Evolutionary conservation across 2,329 filamentous ascomycete genomes (phyloP), one percentile per base, ranked within the genome.

Genomic region (Chrysoporthe cubensis): DNA sequence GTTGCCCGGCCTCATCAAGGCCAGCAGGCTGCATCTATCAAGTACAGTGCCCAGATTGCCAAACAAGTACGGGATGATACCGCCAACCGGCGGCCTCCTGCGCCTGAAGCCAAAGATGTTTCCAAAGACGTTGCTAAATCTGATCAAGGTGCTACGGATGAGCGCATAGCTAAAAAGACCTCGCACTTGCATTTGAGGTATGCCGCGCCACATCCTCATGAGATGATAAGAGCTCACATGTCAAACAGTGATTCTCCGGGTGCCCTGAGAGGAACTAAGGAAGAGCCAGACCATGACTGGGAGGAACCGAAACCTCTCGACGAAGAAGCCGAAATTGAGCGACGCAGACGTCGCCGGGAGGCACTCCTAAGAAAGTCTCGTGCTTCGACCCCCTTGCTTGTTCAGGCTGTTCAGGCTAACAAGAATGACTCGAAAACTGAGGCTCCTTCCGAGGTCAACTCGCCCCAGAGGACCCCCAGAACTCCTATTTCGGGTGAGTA

Each of bases 301-400:
- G 82, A 85, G 70, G 84, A 87, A 71, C 81, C 85, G 66, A 83
- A 88, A 73, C 84, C 86, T n/a, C 77, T 93, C 72, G 91, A 96
- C 77, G 92, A 96, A 81, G 91, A 91, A 70, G 90, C 91, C 72
- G 85, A 95, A 75, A 91, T 97, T 74, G 92, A 96, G 78, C 90
- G 93, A 74, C 91, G 94, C 66, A 91, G 94, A 40, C 93, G 91
- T 76, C 88, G 91, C 68, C 90, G 94, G 72, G 92, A 96, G 80
- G 92, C 93, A 71, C 91, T 97, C 71, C 87, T 93, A 76, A 91
- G 92, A 77, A 96, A 94, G 81, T 91, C 93, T 74, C 89, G 88
- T 72, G 89, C 90, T 74, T 87, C 89, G 63, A 90, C 90, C 62
- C 91, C 92, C 63, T 84, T 95, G 74, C 86, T 92, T 69, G 88